Base-by-base conservation (phyloP, 352 stramenopile genomes). In the Globisporangium cederbergense region DNA sequence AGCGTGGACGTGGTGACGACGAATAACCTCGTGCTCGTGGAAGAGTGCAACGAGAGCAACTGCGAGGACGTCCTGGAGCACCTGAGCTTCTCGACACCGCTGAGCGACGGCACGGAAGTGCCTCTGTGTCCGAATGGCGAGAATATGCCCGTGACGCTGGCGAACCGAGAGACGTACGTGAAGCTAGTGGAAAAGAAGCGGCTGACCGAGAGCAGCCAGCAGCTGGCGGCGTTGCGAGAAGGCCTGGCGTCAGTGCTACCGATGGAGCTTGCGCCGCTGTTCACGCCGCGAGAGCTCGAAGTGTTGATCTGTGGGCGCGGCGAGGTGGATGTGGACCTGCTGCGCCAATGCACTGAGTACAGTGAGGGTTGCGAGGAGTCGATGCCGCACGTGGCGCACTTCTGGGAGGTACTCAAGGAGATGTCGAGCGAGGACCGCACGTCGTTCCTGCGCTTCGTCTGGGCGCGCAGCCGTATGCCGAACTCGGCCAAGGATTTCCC, bases 391-490 rank as follows among this genome's bases (percentile, higher is more conserved):
- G 90, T 99, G 20, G 65, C 87, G 54, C 83, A 86, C 38, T 99
- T 99, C 72, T 99, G 97, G 97, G 90, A 99, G 53, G 93, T 98
- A 53, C 76, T 99, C 34, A 83, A 93, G 25, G 96, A 98, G 74
- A 98, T 99, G 86, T 96, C 85, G 51, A 97, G 90, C 54, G 91
- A 97, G 45, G 96, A 99, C 61, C 81, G 96, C 20, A 98, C 96
- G 42, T 83, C 84, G 18, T 99, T 99, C 68, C 74, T 99, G 51
- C 95, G 97, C 61, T 99, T 99, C 79, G 97, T 99, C 36, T 99
- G 96, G 90, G 98, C 97, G 7, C 89, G 97, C 47, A 99, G 94
- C 61, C 91, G 96, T 56, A 96, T 99, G 75, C 97, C 97, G 46
- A 91, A 97, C 64, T 98, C 93, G 61, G 93, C 97, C 47, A 97